Conservation (phyloP, 805 yeast species). For the Starmera pachycereana region DNA sequence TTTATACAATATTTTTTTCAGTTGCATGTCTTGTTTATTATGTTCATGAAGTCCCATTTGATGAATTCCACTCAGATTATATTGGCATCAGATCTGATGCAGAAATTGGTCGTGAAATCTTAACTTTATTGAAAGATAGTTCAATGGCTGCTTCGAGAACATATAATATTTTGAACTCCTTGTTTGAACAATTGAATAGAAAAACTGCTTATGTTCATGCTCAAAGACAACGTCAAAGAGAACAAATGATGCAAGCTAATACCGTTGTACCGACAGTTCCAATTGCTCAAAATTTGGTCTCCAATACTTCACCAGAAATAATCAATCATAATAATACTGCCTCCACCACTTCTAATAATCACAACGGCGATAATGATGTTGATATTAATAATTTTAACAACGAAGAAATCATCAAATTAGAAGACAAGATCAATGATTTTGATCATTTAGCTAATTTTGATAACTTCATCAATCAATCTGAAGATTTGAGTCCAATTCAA, state of each 20-base stretch:
- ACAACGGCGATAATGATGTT: slow-evolving; percentile 3
- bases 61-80: slow-evolving; percentile 41
- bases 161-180: slow-evolving; percentile 65
- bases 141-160: slow-evolving; percentile 75
- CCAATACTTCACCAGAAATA: slow-evolving; percentile 1
- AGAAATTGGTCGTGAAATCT: slow-evolving; percentile 67
- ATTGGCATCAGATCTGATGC: slow-evolving; percentile 60
- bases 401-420: slow-evolving; percentile 7
- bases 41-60: slow-evolving; percentile 45
- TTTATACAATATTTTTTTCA: slow-evolving; percentile 80
- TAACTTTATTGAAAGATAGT: slow-evolving; percentile 60
- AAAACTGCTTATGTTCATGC: slow-evolving; percentile 45
- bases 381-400: too few species aligned
- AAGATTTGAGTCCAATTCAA: slow-evolving; percentile 6
- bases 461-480: slow-evolving; percentile 14
- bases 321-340: not conserved
- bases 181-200: slow-evolving; percentile 70
- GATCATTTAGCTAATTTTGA: slow-evolving; percentile 21
- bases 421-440: slow-evolving; percentile 13
- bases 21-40: slow-evolving; percentile 81
- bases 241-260: slow-evolving; percentile 10
- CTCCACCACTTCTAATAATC: not conserved
- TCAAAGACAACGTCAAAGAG: slow-evolving; percentile 12
- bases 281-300: slow-evolving; percentile 17
- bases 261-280: slow-evolving; percentile 11